phyloP scores from a whole-genome alignment of 148 eudicot genomes.

The Polygonum aviculare region DNA sequence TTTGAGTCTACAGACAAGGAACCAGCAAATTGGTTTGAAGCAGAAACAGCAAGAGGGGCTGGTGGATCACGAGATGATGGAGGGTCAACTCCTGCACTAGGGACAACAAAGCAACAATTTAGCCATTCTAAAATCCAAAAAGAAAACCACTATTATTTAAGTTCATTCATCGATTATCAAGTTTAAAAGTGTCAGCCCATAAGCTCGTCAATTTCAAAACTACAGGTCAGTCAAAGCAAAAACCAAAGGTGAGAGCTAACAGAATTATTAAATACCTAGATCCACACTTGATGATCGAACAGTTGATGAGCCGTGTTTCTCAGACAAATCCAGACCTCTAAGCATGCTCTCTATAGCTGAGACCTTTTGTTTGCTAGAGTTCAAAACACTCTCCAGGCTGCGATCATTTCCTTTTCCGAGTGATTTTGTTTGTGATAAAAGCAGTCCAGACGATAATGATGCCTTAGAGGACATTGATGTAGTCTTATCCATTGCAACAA shows the following conservation, averaged over 20 bases:
- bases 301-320: slow-evolving; percentile 42
- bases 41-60: slow-evolving; percentile 87
- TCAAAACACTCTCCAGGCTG: slow-evolving; percentile 78
- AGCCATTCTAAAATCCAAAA: slow-evolving; percentile 27
- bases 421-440: slow-evolving; percentile 65
- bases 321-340: slow-evolving; percentile 70
- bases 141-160: background rate
- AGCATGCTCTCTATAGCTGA: slow-evolving; percentile 99
- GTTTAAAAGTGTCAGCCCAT: background rate
- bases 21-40: slow-evolving; percentile 60
- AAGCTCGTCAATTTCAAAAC: background rate
- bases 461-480: slow-evolving; percentile 56
- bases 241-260: background rate
- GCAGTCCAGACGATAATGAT: slow-evolving; percentile 63
- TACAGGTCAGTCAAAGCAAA: background rate
- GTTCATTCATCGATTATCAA: background rate
- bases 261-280: slow-evolving; percentile 48
- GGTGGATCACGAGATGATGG: slow-evolving; percentile 99
- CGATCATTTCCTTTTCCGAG: slow-evolving; percentile 67
- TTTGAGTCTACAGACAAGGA: slow-evolving; percentile 61
- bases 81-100: slow-evolving; percentile 99
- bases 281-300: slow-evolving; percentile 87
- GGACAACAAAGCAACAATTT: slow-evolving; percentile 33
- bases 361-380: slow-evolving; percentile 96
- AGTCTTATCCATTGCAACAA: slow-evolving; percentile 93